These are phyloP conservation scores for Trypanosoma vivax DNA, from an alignment of 208 protist species.

Conservation along the genomic window DNA sequence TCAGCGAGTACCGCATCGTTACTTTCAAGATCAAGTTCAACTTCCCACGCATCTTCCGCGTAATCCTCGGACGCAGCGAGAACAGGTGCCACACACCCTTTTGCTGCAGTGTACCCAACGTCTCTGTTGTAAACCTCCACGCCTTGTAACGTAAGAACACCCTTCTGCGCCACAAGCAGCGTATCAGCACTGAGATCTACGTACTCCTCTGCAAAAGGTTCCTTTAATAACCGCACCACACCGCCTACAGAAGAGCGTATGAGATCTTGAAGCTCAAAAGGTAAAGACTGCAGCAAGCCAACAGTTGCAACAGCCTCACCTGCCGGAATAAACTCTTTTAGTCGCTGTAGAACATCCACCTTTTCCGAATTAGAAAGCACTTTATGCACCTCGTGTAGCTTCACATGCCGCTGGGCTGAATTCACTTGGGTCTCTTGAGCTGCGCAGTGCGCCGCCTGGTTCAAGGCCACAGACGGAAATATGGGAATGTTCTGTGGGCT, in stretches of 20 bases:
- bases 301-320: constrained; percentile 19
- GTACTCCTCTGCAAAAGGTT: constrained; percentile 14
- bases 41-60: constrained; percentile 30
- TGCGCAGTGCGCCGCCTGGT: neutral
- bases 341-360: neutral
- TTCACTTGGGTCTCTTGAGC: neutral
- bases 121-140: constrained; percentile 5
- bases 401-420: neutral
- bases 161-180: constrained; percentile 9
- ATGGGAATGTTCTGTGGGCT: neutral
- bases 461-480: neutral
- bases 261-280: constrained; percentile 11
- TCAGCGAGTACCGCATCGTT: constrained; percentile 5
- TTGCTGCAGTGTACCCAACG: neutral
- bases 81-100: neutral
- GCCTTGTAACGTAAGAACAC: constrained; percentile 2
- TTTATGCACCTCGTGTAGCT: neutral
- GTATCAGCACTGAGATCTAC: constrained; percentile 17
- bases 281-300: constrained; percentile 21
- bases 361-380: neutral
- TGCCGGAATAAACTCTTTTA: constrained; percentile 2
- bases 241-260: constrained; percentile 19
- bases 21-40: constrained; percentile 37
- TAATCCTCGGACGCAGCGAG: constrained; percentile 9
- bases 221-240: constrained; percentile 38